Evolutionary conservation across 1,284 basidiomycete species (phyloP).

Genomic region (Cryptococcus deneoformans): DNA sequence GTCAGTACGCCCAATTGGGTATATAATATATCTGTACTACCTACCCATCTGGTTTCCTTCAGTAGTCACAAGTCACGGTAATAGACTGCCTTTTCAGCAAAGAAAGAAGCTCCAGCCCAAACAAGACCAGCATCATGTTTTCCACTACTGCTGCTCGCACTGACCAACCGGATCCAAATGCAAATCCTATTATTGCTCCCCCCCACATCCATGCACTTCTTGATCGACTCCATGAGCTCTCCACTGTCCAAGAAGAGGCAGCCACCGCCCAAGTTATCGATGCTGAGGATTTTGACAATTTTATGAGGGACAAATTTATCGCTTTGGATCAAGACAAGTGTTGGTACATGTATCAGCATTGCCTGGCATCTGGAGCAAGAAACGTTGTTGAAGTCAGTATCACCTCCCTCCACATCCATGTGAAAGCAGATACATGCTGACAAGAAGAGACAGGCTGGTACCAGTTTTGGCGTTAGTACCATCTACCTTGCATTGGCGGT

Average conservation of each 20-base stretch:
- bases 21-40: too few species aligned
- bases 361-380: slow-evolving; percentile 14
- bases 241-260: slow-evolving; percentile 19
- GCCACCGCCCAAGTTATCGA: slow-evolving; percentile 5
- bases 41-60: too few species aligned
- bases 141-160: too few species aligned
- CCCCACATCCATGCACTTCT: slow-evolving; percentile 15
- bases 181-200: slow-evolving; percentile 13
- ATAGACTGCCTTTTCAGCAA: too few species aligned
- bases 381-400: slow-evolving; percentile 25
- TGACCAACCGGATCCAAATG: background rate
- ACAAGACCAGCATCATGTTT: too few species aligned
- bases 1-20: too few species aligned
- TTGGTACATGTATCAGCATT: slow-evolving; percentile 26
- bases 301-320: slow-evolving; percentile 32
- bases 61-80: too few species aligned
- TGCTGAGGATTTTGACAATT: slow-evolving; percentile 11
- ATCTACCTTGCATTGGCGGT: slow-evolving; percentile 37
- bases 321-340: slow-evolving; percentile 36
- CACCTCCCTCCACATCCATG: background rate
- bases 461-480: slow-evolving; percentile 32
- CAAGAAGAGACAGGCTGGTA: slow-evolving; percentile 21
- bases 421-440: background rate
- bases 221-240: slow-evolving; percentile 20
- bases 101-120: too few species aligned